These are phyloP conservation scores for Bothriochloa decipiens DNA, from an alignment of 176 grass and related monocot genomes.

Conservation along the genomic window DNA sequence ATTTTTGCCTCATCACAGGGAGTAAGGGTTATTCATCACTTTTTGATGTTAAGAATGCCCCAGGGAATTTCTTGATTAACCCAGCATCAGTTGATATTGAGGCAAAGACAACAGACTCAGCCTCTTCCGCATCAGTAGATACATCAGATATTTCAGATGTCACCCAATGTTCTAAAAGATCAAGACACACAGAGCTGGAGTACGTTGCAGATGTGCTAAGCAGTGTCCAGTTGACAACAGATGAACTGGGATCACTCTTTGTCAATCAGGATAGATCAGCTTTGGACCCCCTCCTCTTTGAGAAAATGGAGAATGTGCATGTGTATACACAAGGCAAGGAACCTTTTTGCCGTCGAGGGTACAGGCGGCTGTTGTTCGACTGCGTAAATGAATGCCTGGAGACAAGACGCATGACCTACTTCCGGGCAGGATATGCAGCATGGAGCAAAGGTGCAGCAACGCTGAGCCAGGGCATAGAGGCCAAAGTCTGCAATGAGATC, in stretches of 20 bases:
- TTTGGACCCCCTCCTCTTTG: slow-evolving; percentile 59
- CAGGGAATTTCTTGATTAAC: slow-evolving; percentile 42
- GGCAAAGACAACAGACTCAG: slow-evolving; percentile 52
- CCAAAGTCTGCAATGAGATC: slow-evolving; percentile 60
- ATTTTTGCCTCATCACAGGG: slow-evolving; percentile 41
- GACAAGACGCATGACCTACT: slow-evolving; percentile 54
- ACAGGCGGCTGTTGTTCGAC: slow-evolving; percentile 62
- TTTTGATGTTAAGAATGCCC: slow-evolving; percentile 52
- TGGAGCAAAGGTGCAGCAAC: slow-evolving; percentile 68
- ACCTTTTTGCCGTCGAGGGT: slow-evolving; percentile 21
- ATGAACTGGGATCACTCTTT: slow-evolving; percentile 40
- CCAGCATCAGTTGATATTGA: slow-evolving; percentile 43
- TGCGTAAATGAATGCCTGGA: slow-evolving; percentile 73
- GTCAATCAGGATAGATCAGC: slow-evolving; percentile 21
- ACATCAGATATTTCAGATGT: slow-evolving; percentile 48
- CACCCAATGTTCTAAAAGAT: slow-evolving; percentile 41
- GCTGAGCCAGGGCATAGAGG: slow-evolving; percentile 39
- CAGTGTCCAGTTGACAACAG: slow-evolving; percentile 40
- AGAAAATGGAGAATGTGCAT: slow-evolving; percentile 49
- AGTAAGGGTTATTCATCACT: slow-evolving; percentile 45
- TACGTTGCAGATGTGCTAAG: slow-evolving; percentile 66
- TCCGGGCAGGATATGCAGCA: slow-evolving; percentile 70
- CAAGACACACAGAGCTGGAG: slow-evolving; percentile 45
- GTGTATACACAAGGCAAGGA: slow-evolving; percentile 39
- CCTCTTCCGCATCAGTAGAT: slow-evolving; percentile 53